These are phyloP conservation scores for Pisolithus orientalis DNA, from an alignment of 768 basidiomycete species.

Conservation along the genomic window DNA sequence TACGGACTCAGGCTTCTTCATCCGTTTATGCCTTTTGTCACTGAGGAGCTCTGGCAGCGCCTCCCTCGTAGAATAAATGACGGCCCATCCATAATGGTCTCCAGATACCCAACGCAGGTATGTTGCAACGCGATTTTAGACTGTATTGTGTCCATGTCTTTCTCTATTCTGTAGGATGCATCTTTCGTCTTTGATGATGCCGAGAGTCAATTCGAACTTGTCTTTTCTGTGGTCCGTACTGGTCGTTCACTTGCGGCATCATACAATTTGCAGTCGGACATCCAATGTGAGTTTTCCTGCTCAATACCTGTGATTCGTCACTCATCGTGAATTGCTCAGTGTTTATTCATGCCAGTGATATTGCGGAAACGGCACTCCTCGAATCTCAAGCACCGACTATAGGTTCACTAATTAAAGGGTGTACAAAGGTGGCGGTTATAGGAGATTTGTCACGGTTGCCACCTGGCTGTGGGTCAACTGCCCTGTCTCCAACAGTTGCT, in stretches of 20 bases:
- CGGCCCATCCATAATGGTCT: slow-evolving; percentile 81
- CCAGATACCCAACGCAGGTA: slow-evolving; percentile 76
- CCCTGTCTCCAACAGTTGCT: slow-evolving; percentile 68
- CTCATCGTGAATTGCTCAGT: slow-evolving; percentile 38
- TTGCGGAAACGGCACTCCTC: slow-evolving; percentile 60
- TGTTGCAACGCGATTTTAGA: slow-evolving; percentile 23
- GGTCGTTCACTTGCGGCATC: slow-evolving; percentile 83
- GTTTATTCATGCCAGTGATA: slow-evolving; percentile 65
- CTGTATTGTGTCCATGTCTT: neutral
- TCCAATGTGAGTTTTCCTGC: slow-evolving; percentile 51
- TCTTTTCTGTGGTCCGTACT: slow-evolving; percentile 71
- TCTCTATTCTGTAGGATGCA: slow-evolving; percentile 39
- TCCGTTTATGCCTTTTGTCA: slow-evolving; percentile 99
- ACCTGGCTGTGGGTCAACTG: slow-evolving; percentile 79
- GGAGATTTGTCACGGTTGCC: slow-evolving; percentile 63
- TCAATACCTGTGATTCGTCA: neutral
- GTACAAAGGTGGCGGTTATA: slow-evolving; percentile 69
- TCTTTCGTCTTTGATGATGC: slow-evolving; percentile 62
- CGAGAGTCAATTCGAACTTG: slow-evolving; percentile 79
- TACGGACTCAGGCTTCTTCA: slow-evolving; percentile 85
- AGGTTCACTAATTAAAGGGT: slow-evolving; percentile 79
- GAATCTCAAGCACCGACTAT: slow-evolving; percentile 71
- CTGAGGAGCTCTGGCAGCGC: slow-evolving; percentile 98
- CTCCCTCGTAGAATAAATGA: slow-evolving; percentile 83
- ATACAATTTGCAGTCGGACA: slow-evolving; percentile 81